phyloP scores from a whole-genome alignment of 2,329 filamentous ascomycete genomes.

The Fusarium tjaetaba region DNA sequence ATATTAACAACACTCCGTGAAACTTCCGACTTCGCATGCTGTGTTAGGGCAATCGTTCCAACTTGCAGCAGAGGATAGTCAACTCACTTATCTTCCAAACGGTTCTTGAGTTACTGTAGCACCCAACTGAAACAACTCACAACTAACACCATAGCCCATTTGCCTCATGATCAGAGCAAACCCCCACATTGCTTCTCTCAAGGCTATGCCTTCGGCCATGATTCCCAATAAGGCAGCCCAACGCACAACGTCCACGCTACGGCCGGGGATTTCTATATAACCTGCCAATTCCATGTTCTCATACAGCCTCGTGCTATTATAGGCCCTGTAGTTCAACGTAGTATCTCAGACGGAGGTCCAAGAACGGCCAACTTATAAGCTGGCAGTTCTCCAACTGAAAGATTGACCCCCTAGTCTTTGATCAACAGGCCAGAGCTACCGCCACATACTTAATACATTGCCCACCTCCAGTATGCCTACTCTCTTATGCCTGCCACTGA shows the following conservation, averaged over 20 bases:
- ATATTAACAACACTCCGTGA: neutral
- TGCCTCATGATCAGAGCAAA: slow-evolving; percentile 6
- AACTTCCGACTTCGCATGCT: neutral
- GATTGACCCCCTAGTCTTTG: neutral
- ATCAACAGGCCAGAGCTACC: neutral
- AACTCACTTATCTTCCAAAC: neutral
- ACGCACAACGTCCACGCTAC: slow-evolving; percentile 13
- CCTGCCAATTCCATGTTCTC: slow-evolving; percentile 40
- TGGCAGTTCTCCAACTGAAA: neutral
- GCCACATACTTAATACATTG: neutral
- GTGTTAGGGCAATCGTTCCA: neutral
- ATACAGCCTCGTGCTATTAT: slow-evolving; percentile 22
- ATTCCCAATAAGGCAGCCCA: slow-evolving; percentile 37
- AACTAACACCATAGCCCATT: neutral
- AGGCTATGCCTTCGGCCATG: slow-evolving; percentile 28
- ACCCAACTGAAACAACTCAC: neutral
- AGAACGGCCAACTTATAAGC: slow-evolving; percentile 20
- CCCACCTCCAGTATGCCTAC: neutral
- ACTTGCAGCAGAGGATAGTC: neutral
- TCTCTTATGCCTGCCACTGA: neutral
- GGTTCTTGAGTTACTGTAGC: neutral
- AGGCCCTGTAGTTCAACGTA: slow-evolving; percentile 23
- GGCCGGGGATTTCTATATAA: slow-evolving; percentile 24
- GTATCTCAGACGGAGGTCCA: slow-evolving; percentile 4
- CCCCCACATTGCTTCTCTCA: slow-evolving; percentile 29